Evolutionary conservation across 768 basidiomycete species (phyloP).

Genomic region (Termitomyces sp.): DNA sequence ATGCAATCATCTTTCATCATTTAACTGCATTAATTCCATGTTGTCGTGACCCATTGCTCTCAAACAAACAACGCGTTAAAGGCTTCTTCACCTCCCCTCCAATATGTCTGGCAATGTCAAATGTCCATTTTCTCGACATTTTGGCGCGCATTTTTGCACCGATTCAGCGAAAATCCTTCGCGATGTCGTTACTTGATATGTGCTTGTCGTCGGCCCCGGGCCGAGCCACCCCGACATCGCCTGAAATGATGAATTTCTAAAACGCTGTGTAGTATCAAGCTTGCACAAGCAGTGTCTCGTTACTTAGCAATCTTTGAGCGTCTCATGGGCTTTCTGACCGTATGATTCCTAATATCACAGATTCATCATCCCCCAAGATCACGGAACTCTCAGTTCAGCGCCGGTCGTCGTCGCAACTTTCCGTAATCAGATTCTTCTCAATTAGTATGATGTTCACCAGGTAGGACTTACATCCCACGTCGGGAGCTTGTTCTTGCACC

Average conservation of each 20-base stretch:
- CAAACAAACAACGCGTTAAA: not conserved
- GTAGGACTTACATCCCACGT: not conserved
- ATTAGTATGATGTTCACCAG: not conserved
- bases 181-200: not conserved
- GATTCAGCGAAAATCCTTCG: not conserved
- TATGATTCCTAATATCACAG: not conserved
- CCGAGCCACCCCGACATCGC: not conserved
- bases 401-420: not conserved
- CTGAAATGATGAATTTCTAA: not conserved
- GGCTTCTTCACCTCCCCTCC: not conserved
- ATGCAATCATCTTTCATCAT: not conserved
- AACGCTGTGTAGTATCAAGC: not conserved
- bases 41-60: not conserved
- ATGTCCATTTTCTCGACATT: not conserved
- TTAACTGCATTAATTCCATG: not conserved
- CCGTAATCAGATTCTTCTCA: not conserved
- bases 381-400: not conserved
- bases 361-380: not conserved
- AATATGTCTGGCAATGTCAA: not conserved
- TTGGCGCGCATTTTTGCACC: not conserved
- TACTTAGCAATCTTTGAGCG: not conserved
- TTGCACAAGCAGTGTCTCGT: not conserved
- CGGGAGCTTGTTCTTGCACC: not conserved
- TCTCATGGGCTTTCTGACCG: not conserved
- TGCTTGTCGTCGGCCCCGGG: not conserved